Evolutionary conservation across 306 rosid species (phyloP).

Genomic region (Rubus idaeus): DNA sequence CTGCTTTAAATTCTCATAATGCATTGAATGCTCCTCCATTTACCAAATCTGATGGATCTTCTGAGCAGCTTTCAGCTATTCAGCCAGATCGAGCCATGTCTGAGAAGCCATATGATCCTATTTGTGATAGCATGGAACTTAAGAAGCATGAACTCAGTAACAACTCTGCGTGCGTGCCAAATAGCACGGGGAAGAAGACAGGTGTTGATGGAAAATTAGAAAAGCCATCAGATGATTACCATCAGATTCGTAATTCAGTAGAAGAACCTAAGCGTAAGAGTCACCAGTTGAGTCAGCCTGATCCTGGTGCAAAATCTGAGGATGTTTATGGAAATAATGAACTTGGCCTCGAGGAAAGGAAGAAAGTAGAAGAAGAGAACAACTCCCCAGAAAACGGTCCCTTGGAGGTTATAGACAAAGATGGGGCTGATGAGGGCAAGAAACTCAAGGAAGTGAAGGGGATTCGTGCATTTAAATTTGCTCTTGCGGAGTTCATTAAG

Average conservation of each 20-base stretch:
- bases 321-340: conserved; percentile 40
- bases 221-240: conserved; percentile 30
- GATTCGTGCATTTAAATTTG: conserved; percentile 74
- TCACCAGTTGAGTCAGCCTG: conserved; percentile 35
- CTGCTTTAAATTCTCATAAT: conserved; percentile 61
- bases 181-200: conserved; percentile 22
- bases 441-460: conserved; percentile 76
- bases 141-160: conserved; percentile 48
- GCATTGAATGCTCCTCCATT: conserved; percentile 40
- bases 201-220: conserved; percentile 34
- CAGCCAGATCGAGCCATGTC: conserved; percentile 45
- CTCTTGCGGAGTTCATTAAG: conserved; percentile 82
- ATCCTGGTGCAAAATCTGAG: conserved; percentile 34
- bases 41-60: conserved; percentile 45
- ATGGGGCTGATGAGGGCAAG: conserved; percentile 62
- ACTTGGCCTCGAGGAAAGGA: conserved; percentile 38
- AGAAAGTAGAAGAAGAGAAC: conserved; percentile 32
- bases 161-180: conserved; percentile 30
- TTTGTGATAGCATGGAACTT: conserved; percentile 45
- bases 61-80: conserved; percentile 42
- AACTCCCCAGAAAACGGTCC: conserved; percentile 41
- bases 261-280: conserved; percentile 38
- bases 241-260: conserved; percentile 36
- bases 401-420: conserved; percentile 47
- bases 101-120: conserved; percentile 54